Percentiles rank a stretch among this genome's conserved stretches.
These are phyloP conservation scores for Exophiala alcalophila DNA, from an alignment of 2,329 filamentous ascomycete species.

Conservation along the genomic window DNA sequence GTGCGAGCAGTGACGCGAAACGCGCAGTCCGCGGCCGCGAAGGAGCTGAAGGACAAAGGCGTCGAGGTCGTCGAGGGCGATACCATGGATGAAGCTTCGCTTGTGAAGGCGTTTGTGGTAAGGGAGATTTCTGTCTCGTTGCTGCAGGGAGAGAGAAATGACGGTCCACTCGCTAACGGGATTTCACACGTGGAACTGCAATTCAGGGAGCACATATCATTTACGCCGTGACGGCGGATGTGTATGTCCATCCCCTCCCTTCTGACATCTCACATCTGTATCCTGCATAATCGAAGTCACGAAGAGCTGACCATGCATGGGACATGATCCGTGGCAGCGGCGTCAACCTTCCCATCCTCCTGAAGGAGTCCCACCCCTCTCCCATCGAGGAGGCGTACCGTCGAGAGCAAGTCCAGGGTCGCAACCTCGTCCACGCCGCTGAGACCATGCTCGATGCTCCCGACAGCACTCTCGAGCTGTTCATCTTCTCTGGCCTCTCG, in stretches of 20 bases:
- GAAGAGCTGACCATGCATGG: too few species aligned
- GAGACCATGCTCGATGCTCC: conserved; percentile 29
- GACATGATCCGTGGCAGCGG: too few species aligned
- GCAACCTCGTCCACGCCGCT: conserved; percentile 56
- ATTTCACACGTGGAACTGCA: background rate
- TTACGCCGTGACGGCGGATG: conserved; percentile 56
- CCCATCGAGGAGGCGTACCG: conserved; percentile 44
- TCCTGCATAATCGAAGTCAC: too few species aligned
- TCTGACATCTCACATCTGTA: too few species aligned
- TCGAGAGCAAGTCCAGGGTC: conserved; percentile 51
- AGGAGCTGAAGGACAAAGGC: conserved; percentile 27
- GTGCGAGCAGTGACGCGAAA: conserved; percentile 36
- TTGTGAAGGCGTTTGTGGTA: conserved; percentile 32
- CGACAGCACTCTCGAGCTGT: background rate
- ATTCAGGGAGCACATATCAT: conserved; percentile 46
- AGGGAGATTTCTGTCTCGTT: too few species aligned
- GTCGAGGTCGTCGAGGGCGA: conserved; percentile 34
- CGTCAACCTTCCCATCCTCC: too few species aligned
- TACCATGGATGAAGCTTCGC: conserved; percentile 32
- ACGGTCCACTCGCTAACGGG: background rate
- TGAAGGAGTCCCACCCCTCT: conserved; percentile 46
- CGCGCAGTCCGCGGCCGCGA: conserved; percentile 28
- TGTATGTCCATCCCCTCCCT: too few species aligned
- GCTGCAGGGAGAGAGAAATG: too few species aligned
- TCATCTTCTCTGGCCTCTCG: conserved; percentile 2